Base-by-base conservation (phyloP, 23 red algal genomes). In the Gracilaria domingensis region DNA sequence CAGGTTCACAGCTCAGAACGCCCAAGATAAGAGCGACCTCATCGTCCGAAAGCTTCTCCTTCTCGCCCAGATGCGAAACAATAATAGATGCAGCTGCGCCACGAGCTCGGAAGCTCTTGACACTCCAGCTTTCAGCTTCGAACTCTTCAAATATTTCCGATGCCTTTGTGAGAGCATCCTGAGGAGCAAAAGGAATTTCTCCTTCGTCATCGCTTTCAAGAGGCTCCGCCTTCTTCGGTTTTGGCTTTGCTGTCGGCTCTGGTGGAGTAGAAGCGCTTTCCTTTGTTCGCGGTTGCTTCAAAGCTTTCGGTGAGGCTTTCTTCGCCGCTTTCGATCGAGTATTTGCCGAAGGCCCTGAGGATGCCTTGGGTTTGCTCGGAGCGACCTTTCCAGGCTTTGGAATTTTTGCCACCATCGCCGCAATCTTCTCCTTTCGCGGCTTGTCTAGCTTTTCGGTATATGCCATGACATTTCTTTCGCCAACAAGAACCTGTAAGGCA, bases 391-490 rank as follows among this genome's bases (percentile, higher is more conserved):
- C 54, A 18, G 85, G 50, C 28, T 87, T 76, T 8, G 93, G 93
- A 53, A 82, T 84, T 47, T 89, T 51, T 47, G 39, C 40, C 1
- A 84, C 60, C 28, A 89, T 78, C 20, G 83, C 76, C 20, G 74
- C 73, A 0, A 89, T 76, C 54, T 95, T 88, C 11, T 92, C 89
- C 33, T 95, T 84, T 33, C 91, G 92, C 37, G 90, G 85, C 50
- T 98, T 98, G 67, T 95, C 96, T 44, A 95, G 80, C 51, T 93
- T 92, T 75, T 95, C 96, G 58, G 85, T 61, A 64, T 83, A 90
- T 32, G 88, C 56, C 54, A 64, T 26, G 16, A 95, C 58, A 77
- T 93, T 91, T 38, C 66, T 37, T 64, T 95, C 92, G 17, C 96
- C 92, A 13, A 94, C 76, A 55, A 91, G 82, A 0, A 61, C 71